These are phyloP conservation scores for Trichosporon asahii DNA, from an alignment of 1,284 basidiomycete species.

Conservation along the genomic window DNA sequence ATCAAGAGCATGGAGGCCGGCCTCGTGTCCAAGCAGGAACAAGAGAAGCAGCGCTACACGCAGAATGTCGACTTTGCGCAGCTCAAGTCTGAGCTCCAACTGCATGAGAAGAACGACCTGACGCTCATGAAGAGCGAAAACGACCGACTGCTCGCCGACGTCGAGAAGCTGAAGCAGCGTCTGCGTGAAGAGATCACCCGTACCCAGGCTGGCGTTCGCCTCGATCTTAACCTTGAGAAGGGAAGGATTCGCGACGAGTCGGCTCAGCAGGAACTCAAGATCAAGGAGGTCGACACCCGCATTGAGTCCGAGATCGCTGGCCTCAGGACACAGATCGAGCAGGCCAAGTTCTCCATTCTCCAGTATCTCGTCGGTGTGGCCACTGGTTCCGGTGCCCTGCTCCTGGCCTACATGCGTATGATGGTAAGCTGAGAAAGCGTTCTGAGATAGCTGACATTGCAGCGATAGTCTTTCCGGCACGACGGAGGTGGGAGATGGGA, in stretches of 20 bases:
- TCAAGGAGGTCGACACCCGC: slow-evolving; percentile 95
- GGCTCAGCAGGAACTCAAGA: slow-evolving; percentile 88
- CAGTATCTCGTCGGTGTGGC: slow-evolving; percentile 52
- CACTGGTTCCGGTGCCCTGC: slow-evolving; percentile 50
- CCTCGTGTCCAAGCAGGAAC: slow-evolving; percentile 88
- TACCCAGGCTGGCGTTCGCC: slow-evolving; percentile 87
- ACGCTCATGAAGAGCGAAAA: slow-evolving; percentile 94
- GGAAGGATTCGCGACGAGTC: slow-evolving; percentile 90
- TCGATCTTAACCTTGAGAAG: slow-evolving; percentile 97
- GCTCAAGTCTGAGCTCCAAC: slow-evolving; percentile 91
- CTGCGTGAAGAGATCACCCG: slow-evolving; percentile 86
- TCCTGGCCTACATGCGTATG: slow-evolving; percentile 52
- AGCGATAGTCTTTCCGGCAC: background rate
- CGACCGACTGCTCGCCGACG: slow-evolving; percentile 83
- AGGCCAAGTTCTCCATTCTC: slow-evolving; percentile 65
- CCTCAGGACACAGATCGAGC: slow-evolving; percentile 83
- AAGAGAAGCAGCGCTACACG: slow-evolving; percentile 94
- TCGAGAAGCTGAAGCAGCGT: slow-evolving; percentile 94
- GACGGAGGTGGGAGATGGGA: background rate
- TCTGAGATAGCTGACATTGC: background rate
- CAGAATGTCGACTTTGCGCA: slow-evolving; percentile 97
- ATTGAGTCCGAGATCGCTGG: slow-evolving; percentile 96
- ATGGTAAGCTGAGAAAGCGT: slow-evolving; percentile 30
- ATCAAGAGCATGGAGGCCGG: slow-evolving; percentile 88
- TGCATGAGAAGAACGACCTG: slow-evolving; percentile 96